Percentiles rank a stretch among this genome's conserved stretches.
Conservation (phyloP, 163 green algal species). For the Volvox carteri region DNA sequence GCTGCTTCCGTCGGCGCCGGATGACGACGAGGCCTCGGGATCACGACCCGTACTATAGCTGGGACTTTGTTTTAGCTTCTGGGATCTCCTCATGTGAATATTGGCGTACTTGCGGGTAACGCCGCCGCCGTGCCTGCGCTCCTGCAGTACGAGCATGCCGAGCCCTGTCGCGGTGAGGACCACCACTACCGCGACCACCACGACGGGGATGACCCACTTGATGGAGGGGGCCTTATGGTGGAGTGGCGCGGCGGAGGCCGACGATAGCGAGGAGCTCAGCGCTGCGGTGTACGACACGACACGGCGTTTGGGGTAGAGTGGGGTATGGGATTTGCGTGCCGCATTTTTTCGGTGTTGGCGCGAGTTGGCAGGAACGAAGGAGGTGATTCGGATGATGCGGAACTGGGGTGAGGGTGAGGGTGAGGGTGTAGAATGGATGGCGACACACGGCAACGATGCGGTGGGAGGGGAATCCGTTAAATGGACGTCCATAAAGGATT, state of each 20-base stretch:
- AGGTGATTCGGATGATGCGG: no score
- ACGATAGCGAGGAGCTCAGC: no score
- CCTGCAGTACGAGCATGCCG: not conserved
- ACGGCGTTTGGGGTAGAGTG: no score
- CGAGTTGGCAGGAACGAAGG: no score
- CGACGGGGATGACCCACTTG: constrained; percentile 21
- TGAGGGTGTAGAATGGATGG: no score
- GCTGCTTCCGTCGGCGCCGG: not conserved
- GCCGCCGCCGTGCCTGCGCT: constrained; percentile 1
- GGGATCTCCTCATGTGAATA: not conserved
- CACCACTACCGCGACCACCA: constrained; percentile 13
- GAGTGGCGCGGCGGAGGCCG: not conserved
- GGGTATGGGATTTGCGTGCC: no score
- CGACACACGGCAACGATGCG: no score
- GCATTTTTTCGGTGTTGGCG: no score
- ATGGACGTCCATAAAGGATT: no score
- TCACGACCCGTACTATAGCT: not conserved
- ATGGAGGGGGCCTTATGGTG: not conserved
- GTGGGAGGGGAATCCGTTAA: no score
- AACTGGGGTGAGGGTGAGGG: no score
- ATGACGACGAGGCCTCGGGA: not conserved
- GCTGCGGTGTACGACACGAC: no score
- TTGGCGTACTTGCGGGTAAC: not conserved
- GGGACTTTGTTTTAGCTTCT: not conserved
- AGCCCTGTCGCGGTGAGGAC: not conserved